Percentiles rank a stretch among this genome's conserved stretches.
Evolutionary conservation across 768 basidiomycete genomes (phyloP).

Genomic region (Sutorius australiensis): DNA sequence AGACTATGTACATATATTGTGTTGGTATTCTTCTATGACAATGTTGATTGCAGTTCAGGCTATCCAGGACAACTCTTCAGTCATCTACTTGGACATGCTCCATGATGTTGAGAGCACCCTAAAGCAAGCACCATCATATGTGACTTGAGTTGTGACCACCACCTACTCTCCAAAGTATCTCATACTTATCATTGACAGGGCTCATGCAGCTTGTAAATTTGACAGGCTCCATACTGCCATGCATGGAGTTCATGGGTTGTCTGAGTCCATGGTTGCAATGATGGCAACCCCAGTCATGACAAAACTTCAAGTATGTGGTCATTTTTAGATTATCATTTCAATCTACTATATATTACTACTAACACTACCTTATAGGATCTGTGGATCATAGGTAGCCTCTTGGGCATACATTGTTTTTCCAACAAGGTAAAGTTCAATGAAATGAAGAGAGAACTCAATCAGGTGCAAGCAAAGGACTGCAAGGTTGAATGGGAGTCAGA

Average conservation of each 20-base stretch:
- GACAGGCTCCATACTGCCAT: not conserved
- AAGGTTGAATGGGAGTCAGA: not conserved
- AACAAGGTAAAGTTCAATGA: not conserved
- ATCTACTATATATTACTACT: no score
- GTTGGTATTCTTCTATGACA: no score
- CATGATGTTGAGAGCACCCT: not conserved
- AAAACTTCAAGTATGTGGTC: slow-evolving; percentile 1
- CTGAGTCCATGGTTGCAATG: not conserved
- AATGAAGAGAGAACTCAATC: not conserved
- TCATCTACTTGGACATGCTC: not conserved
- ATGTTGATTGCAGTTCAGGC: not conserved
- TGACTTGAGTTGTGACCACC: rapidly evolving
- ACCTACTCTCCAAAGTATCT: not conserved
- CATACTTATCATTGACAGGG: not conserved
- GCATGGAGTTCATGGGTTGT: rapidly evolving
- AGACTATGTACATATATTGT: no score
- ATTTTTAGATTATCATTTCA: not conserved
- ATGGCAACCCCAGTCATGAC: slow-evolving; percentile 3
- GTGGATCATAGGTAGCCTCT: slow-evolving; percentile 1
- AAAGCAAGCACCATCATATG: not conserved
- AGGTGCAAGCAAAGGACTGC: not conserved
- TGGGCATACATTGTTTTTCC: not conserved
- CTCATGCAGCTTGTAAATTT: not conserved
- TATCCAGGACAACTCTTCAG: not conserved
- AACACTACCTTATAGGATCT: not conserved